These are phyloP conservation scores for Fusarium transvaalense DNA, from an alignment of 2,329 filamentous ascomycete species.

Conservation along the genomic window DNA sequence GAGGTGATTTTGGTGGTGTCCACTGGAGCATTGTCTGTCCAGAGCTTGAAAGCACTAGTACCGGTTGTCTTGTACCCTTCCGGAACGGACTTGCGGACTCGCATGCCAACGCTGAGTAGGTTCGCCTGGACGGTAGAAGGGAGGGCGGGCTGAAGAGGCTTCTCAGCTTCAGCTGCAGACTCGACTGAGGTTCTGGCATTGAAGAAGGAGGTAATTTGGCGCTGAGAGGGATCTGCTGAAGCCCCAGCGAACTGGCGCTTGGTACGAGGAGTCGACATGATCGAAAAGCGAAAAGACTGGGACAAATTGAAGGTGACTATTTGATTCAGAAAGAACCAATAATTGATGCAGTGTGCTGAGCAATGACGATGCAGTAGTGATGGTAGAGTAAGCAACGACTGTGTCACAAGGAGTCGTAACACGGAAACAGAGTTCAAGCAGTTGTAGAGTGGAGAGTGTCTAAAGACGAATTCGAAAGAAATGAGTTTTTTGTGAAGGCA, in stretches of 20 bases:
- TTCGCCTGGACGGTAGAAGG: constrained; percentile 79
- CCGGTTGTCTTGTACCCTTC: constrained; percentile 88
- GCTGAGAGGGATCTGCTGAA: constrained; percentile 68
- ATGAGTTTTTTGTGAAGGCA: not conserved
- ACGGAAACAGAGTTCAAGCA: constrained; percentile 10
- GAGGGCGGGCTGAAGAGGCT: constrained; percentile 61
- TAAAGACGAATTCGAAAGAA: constrained; percentile 9
- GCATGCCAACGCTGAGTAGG: constrained; percentile 93
- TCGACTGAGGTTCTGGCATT: constrained; percentile 51
- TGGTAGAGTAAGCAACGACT: constrained; percentile 10
- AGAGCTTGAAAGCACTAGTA: constrained; percentile 65
- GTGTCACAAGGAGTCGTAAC: constrained; percentile 2
- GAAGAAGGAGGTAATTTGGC: constrained; percentile 76
- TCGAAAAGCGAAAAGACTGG: constrained; percentile 13
- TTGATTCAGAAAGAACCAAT: not conserved
- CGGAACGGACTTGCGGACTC: constrained; percentile 90
- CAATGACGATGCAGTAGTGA: constrained; percentile 11
- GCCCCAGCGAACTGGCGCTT: constrained; percentile 74
- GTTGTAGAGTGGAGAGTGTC: constrained; percentile 38
- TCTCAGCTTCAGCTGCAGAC: constrained; percentile 47
- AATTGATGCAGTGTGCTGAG: constrained; percentile 8
- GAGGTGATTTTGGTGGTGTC: constrained; percentile 18
- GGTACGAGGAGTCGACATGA: constrained; percentile 66
- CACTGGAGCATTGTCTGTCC: constrained; percentile 54
- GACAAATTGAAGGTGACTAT: not conserved